Conservation (phyloP, 805 yeast species). For the Nakazawaea ernobii region DNA sequence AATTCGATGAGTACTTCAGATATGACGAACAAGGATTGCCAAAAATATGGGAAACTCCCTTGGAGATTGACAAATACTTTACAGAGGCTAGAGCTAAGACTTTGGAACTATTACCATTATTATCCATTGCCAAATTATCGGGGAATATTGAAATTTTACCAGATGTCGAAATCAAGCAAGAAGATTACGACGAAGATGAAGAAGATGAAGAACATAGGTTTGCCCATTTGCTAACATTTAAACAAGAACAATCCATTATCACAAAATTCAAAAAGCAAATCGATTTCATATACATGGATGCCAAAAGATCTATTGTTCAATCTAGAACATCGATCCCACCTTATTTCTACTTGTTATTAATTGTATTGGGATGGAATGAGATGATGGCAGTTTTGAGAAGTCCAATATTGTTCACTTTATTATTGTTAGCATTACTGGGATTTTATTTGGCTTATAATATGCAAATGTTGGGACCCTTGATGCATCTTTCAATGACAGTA, state of each 20-base stretch:
- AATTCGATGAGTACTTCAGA: constrained; percentile 77
- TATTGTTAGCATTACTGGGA: constrained; percentile 53
- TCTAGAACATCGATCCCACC: constrained; percentile 77
- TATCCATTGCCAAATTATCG: constrained; percentile 47
- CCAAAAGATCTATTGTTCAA: constrained; percentile 79
- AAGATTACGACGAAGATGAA: constrained; percentile 27
- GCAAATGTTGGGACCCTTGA: constrained; percentile 73
- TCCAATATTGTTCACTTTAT: constrained; percentile 70
- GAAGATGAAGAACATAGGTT: constrained; percentile 41
- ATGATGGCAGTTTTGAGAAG: constrained; percentile 81
- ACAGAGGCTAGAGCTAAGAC: constrained; percentile 55
- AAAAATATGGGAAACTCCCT: constrained; percentile 66
- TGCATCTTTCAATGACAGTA: constrained; percentile 52
- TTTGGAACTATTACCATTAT: constrained; percentile 49
- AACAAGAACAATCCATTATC: constrained; percentile 51
- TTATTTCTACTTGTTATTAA: constrained; percentile 67
- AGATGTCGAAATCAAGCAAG: constrained; percentile 39
- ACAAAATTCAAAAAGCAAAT: constrained; percentile 65
- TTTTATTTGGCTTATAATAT: constrained; percentile 62
- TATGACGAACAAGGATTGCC: constrained; percentile 84
- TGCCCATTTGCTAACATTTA: constrained; percentile 49
- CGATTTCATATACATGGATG: constrained; percentile 77
- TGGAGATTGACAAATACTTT: constrained; percentile 66
- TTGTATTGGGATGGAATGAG: constrained; percentile 93
- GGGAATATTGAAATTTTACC: constrained; percentile 57